Base-by-base conservation (phyloP, 2,329 filamentous ascomycete genomes). In the Elsinoe arachidis region DNA sequence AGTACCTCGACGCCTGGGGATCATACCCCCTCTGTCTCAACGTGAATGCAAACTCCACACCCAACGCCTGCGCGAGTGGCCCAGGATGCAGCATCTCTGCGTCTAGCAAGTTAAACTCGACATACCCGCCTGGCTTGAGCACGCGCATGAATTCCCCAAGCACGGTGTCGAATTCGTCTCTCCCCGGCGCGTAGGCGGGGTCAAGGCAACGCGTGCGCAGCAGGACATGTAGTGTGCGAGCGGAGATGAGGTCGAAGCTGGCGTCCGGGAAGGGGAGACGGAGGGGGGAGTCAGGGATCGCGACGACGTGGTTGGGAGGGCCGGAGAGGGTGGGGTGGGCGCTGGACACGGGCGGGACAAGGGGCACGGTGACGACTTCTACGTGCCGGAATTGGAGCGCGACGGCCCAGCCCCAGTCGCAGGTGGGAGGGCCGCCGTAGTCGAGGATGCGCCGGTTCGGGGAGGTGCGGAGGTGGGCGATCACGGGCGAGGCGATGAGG, bases 321-420 rank as follows among this genome's bases (percentile, higher is more conserved):
- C 90, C 91, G 23, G 86, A 85, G 63, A 93, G 83, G 65, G 87
- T 82, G 70, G 88, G 88, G 65, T 84, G 86, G 39, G 41, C 58
- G 26, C 69, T 66, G 21, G 69, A 65, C 5, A 9, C 3, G 10
- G 65, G 68, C 55, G 68, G 63, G 56, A 70, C 67, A 19, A 67
- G 63, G 6, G 72, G 72, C 37, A 71, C 67, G 56, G 92, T 89
- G 74, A 91, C 95, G 56, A 96, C 83, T 69, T 89, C 90, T 58
- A 88, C 81, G 69, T 89, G 86, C 15, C 88, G 89, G 71, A 91
- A 93, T 69, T 92, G 86, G 51, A 88, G 79, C 0, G 93, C 90
- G 58, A 90, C 87, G 68, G 93, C 85, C 93, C 93, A 99, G 19
- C 88, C 92, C 93, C 93, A 99, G 71, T 95, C 90, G 68, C 90